Evolutionary conservation across 441 rosid species (phyloP).

Genomic region (Corymbia citriodora): DNA sequence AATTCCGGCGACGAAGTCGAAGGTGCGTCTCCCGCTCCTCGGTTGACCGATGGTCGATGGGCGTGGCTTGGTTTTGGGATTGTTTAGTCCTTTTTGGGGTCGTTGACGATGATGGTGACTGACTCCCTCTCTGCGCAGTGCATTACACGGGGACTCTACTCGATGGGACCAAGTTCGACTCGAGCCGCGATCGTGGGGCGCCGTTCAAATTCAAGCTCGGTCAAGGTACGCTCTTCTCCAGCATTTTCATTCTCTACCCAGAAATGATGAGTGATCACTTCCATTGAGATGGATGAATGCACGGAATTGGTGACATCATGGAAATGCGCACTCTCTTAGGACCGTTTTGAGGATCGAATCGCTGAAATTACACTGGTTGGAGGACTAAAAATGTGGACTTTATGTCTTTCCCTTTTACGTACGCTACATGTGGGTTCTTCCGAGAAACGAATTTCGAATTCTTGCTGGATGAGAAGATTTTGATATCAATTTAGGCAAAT

Average conservation of each 20-base stretch:
- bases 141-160: conserved; percentile 88
- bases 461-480: neutral
- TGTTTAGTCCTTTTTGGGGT: too few relatives aligned
- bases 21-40: conserved; percentile 24
- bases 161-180: conserved; percentile 83
- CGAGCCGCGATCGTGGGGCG: conserved; percentile 68
- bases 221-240: conserved; percentile 40
- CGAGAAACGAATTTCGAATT: neutral
- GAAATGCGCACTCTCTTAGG: neutral
- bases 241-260: neutral
- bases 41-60: neutral
- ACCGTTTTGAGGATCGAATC: neutral
- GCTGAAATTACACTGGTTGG: neutral
- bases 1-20: conserved; percentile 66
- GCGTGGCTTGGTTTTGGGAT: neutral
- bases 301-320: neutral
- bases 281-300: neutral
- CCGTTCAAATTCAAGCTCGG: conserved; percentile 92
- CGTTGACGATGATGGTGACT: neutral
- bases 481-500: neutral
- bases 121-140: conserved; percentile 24
- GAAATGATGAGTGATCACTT: neutral
- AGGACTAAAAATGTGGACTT: neutral
- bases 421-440: neutral
- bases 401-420: neutral